Evolutionary conservation across 768 basidiomycete species (phyloP).

Genomic region (Hydnum rufescens): DNA sequence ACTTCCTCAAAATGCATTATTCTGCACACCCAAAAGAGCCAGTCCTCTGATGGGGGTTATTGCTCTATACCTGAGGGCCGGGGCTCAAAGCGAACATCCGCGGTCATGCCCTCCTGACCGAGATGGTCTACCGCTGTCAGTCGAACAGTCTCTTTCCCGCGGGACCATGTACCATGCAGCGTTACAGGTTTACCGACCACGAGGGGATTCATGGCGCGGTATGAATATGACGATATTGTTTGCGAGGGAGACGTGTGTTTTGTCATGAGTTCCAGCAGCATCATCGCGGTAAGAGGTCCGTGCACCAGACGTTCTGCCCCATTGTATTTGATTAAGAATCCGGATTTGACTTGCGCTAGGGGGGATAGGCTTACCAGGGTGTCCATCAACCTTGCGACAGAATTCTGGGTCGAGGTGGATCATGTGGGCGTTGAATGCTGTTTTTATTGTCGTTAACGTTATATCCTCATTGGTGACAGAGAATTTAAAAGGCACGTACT

Average conservation of each 20-base stretch:
- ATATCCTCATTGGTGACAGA: too few species aligned
- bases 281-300: conserved; percentile 60
- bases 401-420: conserved; percentile 70
- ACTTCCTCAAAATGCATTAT: too few species aligned
- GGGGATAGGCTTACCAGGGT: conserved; percentile 31
- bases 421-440: conserved; percentile 68
- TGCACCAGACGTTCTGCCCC: conserved; percentile 59
- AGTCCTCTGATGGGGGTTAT: too few species aligned
- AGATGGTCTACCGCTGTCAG: too few species aligned
- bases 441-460: too few species aligned
- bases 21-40: too few species aligned
- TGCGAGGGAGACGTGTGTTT: conserved; percentile 25
- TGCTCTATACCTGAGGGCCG: too few species aligned
- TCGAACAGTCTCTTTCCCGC: not conserved
- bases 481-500: too few species aligned
- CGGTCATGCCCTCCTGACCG: too few species aligned
- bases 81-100: too few species aligned
- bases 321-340: not conserved
- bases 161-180: conserved; percentile 9
- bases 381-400: conserved; percentile 45
- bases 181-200: conserved; percentile 14
- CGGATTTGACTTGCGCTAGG: not conserved
- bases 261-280: conserved; percentile 45
- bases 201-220: conserved; percentile 39
- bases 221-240: conserved; percentile 35